Evolutionary conservation across 176 grass and related monocot genomes (phyloP), one percentile per base, ranked within the genome.

Genomic region (Triticum aestivum): DNA sequence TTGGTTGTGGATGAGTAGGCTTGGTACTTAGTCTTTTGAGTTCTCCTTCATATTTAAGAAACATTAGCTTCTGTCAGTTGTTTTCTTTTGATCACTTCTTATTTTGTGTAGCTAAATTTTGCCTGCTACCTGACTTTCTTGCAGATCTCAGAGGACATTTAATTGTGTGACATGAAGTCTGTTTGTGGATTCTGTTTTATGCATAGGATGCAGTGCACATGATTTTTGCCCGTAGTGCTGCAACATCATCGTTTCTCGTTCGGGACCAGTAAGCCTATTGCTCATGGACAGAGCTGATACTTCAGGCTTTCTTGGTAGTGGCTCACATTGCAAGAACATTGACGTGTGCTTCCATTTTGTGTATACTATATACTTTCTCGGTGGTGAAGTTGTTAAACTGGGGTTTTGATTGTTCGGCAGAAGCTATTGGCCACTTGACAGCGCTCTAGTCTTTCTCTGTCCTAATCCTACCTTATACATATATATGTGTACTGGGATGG

Each of bases 301-400:
- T 86, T 94, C 94, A 85, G 97, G 97, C 79, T 99, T 99, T 87
- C 83, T 99, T 70, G 91, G 94, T 65, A 85, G 92, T 83, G 97
- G 92, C 78, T 38, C 82, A 44, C 67, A 63, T 62, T 84, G 82
- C 81, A 83, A 80, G 41, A 91, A 78, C 38, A 90, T 96, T 75
- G 84, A 90, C 65, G n/a, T 91, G 80, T 99, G 91, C 84, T 96
- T 96, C 65, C 80, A 94, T 90, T 92, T 96, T 13, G 90, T 89
- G 29, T 94, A 93, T 77, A 94, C 89, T 91, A 86, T 78, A 69
- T 88, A 73, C 41, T 88, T 91, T 34, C 84, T 91, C 35, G 33
- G 54, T 86, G 79, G 67, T 83, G 87, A 90, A 89, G 83, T 81
- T 87, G 52, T 86, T 85, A 93, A 84, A 88, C 29, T 87, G 80